Evolutionary conservation across 2,329 filamentous ascomycete species (phyloP).

Genomic region (Stylonectria norvegica): DNA sequence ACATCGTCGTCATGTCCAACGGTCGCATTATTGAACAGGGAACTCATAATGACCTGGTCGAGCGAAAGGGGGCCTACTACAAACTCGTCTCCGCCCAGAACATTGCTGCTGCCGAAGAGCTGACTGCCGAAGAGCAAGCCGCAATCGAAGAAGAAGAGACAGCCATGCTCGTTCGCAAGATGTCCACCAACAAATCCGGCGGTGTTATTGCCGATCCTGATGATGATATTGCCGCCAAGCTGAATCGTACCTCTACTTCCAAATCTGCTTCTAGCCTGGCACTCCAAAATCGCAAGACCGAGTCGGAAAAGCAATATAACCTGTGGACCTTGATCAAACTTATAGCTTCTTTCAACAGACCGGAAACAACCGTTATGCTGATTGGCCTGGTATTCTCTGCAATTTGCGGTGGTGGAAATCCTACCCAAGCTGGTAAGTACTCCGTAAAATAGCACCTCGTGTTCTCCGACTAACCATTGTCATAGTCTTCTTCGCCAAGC

Average conservation of each 20-base stretch:
- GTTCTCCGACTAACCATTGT: constrained; percentile 33
- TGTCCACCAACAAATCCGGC: constrained; percentile 39
- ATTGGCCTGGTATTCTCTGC: constrained; percentile 69
- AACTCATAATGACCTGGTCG: constrained; percentile 75
- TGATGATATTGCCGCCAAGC: constrained; percentile 56
- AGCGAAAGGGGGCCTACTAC: constrained; percentile 69
- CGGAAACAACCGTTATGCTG: constrained; percentile 69
- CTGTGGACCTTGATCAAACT: constrained; percentile 75
- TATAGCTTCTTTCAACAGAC: constrained; percentile 73
- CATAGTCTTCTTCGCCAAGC: constrained; percentile 84
- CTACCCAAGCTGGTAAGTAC: constrained; percentile 43
- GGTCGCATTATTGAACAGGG: constrained; percentile 92
- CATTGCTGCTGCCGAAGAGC: constrained; percentile 61
- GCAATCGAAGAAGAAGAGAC: constrained; percentile 49
- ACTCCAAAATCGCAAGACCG: constrained; percentile 53
- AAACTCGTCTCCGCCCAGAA: constrained; percentile 86
- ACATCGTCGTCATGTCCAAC: constrained; percentile 88
- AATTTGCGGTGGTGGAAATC: constrained; percentile 79
- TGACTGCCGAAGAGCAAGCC: constrained; percentile 50
- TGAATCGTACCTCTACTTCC: constrained; percentile 52
- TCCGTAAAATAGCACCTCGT: neutral
- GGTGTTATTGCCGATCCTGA: constrained; percentile 54
- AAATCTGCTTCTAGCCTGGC: constrained; percentile 67
- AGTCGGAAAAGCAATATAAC: constrained; percentile 54
- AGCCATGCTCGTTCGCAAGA: constrained; percentile 48